phyloP scores from a whole-genome alignment of 495 filamentous ascomycete species.

The Xylaria grammica region DNA sequence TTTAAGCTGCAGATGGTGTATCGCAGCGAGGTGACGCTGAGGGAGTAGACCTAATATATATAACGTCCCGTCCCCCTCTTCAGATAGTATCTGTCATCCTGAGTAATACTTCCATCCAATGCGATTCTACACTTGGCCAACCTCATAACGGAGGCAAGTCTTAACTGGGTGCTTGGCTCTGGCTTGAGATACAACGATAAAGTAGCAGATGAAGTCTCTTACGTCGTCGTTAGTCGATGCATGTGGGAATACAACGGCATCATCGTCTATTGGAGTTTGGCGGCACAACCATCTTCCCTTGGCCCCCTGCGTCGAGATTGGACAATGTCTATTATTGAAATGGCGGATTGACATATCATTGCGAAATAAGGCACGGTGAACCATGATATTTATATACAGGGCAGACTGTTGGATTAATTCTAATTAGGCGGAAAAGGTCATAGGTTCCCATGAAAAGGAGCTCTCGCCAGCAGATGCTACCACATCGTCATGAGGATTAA shows the following conservation, averaged over 20 bases:
- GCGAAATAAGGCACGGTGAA: slow-evolving; percentile 20
- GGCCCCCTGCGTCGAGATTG: background rate
- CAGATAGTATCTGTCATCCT: background rate
- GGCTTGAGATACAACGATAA: slow-evolving; percentile 11
- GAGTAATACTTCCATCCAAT: background rate
- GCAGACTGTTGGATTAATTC: slow-evolving; percentile 30
- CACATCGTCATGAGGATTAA: background rate
- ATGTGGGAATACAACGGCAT: background rate
- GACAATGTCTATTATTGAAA: background rate
- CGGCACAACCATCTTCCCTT: background rate
- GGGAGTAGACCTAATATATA: slow-evolving; percentile 7
- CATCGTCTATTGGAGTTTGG: background rate
- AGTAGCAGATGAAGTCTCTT: background rate
- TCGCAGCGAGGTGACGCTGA: background rate
- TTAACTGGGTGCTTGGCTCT: slow-evolving; percentile 12
- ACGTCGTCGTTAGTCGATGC: background rate
- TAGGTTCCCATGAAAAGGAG: slow-evolving; percentile 10
- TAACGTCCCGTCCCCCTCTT: background rate
- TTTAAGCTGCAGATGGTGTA: background rate
- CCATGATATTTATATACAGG: slow-evolving; percentile 29
- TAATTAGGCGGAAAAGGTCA: slow-evolving; percentile 37
- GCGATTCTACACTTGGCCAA: background rate
- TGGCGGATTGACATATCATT: background rate
- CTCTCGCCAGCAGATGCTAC: slow-evolving; percentile 31
- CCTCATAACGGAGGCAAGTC: slow-evolving; percentile 3